phyloP scores from a whole-genome alignment of 1,139 yeast genomes.

The Lipomyces yarrowii region DNA sequence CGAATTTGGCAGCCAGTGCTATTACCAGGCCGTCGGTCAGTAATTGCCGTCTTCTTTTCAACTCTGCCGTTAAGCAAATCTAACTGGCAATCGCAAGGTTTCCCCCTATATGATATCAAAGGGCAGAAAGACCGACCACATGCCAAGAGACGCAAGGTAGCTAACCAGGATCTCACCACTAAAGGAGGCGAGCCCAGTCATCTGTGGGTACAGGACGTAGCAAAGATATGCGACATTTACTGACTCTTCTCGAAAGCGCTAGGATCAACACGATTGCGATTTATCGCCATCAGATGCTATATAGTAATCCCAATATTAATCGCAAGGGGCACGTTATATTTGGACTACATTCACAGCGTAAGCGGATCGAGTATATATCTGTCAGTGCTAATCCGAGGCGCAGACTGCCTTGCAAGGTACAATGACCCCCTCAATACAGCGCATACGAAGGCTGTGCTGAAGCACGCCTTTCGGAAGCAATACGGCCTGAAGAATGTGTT shows the following conservation, averaged over 20 bases:
- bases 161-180: neutral
- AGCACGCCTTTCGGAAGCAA: conserved; percentile 31
- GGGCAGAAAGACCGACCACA: neutral
- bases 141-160: neutral
- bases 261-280: conserved; percentile 16
- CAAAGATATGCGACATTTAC: neutral
- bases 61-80: neutral
- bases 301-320: conserved; percentile 15
- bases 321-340: conserved; percentile 9
- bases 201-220: neutral
- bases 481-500: conserved; percentile 26
- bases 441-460: conserved; percentile 20
- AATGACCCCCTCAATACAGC: neutral
- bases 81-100: neutral
- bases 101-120: neutral
- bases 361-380: neutral
- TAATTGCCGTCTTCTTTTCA: neutral
- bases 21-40: conserved; percentile 23
- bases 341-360: conserved; percentile 13
- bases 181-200: neutral
- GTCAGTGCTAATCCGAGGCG: conserved; percentile 1
- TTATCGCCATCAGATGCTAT: conserved; percentile 24
- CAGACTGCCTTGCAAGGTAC: conserved; percentile 12
- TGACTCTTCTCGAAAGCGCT: neutral
- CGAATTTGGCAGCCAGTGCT: conserved; percentile 11